phyloP scores from a whole-genome alignment of 2,329 filamentous ascomycete genomes.

The Cercospora sesami region DNA sequence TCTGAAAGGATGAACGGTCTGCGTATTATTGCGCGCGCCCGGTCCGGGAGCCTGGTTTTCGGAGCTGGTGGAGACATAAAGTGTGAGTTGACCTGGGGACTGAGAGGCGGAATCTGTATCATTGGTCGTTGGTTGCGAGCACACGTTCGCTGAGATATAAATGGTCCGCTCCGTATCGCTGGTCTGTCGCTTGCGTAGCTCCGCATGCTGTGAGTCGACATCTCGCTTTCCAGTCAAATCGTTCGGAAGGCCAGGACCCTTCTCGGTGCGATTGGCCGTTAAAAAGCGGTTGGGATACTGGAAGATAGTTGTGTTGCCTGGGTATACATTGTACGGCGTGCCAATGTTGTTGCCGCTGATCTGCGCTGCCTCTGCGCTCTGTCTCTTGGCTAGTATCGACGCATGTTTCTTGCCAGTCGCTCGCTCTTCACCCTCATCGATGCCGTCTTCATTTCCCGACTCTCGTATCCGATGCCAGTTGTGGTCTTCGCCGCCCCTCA shows the following conservation, averaged over 20 bases:
- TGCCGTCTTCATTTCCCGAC: constrained; percentile 28
- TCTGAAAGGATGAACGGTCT: constrained; percentile 55
- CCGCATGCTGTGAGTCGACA: constrained; percentile 24
- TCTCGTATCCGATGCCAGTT: constrained; percentile 50
- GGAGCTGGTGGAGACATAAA: constrained; percentile 68
- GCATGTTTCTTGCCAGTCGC: constrained; percentile 32
- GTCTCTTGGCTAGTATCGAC: constrained; percentile 40
- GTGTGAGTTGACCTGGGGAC: constrained; percentile 65
- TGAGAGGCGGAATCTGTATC: constrained; percentile 48
- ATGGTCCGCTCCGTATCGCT: constrained; percentile 51
- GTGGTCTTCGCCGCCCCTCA: constrained; percentile 48
- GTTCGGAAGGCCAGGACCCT: constrained; percentile 36
- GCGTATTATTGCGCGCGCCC: constrained; percentile 47
- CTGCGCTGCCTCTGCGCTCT: constrained; percentile 20
- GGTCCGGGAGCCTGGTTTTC: constrained; percentile 68
- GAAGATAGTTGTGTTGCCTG: constrained; percentile 65
- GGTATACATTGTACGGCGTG: constrained; percentile 56
- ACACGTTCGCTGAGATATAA: constrained; percentile 85
- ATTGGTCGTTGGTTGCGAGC: constrained; percentile 69
- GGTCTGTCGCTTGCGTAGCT: constrained; percentile 31
- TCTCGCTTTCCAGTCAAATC: constrained; percentile 19
- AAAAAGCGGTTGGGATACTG: constrained; percentile 61
- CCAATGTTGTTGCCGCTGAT: constrained; percentile 59
- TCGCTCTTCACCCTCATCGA: constrained; percentile 36
- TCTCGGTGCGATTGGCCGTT: constrained; percentile 44